A percentile compares a stretch with the other conserved stretches of the same genome.
Conservation (phyloP, 257 asterid genomes). For the Solanum corneliomulleri region DNA sequence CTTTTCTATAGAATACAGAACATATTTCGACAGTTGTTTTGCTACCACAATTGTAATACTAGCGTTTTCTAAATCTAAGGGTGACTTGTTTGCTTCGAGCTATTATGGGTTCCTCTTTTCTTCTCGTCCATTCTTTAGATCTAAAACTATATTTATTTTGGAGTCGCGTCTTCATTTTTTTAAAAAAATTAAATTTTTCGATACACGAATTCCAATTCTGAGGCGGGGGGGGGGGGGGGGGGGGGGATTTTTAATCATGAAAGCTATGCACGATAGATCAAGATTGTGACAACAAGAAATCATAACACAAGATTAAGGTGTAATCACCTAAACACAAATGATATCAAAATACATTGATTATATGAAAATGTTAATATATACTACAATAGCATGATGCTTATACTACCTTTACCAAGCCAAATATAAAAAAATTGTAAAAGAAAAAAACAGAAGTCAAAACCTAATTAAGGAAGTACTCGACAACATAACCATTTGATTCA, state of each 20-base stretch:
- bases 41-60: too few species aligned
- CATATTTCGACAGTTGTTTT: too few species aligned
- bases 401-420: background rate
- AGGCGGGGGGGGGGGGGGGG: too few species aligned
- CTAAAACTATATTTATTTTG: too few species aligned
- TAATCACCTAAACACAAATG: background rate
- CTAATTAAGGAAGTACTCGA: background rate
- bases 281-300: background rate
- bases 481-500: background rate
- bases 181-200: too few species aligned
- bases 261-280: background rate
- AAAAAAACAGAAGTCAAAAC: background rate
- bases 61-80: too few species aligned
- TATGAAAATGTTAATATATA: too few species aligned
- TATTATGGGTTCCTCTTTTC: too few species aligned
- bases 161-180: background rate
- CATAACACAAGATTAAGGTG: background rate
- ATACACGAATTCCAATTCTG: too few species aligned
- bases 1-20: too few species aligned
- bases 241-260: background rate
- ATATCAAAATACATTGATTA: background rate
- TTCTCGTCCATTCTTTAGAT: background rate
- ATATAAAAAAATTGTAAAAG: too few species aligned
- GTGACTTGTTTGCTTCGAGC: too few species aligned
- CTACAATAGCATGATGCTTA: background rate